These are phyloP conservation scores for Colletotrichum cordylinicola DNA, from an alignment of 2,329 filamentous ascomycete species.

Conservation along the genomic window DNA sequence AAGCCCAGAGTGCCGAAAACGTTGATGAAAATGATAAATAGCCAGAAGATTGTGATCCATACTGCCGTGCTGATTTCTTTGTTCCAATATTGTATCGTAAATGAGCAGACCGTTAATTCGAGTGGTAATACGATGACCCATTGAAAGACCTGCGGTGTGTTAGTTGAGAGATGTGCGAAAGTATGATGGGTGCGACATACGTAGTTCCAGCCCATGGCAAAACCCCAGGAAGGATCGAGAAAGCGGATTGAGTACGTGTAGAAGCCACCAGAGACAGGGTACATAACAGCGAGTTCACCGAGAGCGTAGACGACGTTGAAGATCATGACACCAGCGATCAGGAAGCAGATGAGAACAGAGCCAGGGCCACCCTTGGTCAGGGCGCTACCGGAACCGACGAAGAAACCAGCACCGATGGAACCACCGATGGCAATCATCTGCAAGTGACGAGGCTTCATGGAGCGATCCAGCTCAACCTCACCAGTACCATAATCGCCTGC, in stretches of 20 bases:
- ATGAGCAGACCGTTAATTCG: conserved; percentile 54
- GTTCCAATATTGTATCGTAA: conserved; percentile 60
- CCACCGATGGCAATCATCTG: conserved; percentile 69
- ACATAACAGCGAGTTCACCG: conserved; percentile 67
- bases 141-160: conserved; percentile 41
- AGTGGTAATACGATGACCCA: conserved; percentile 57
- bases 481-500: conserved; percentile 19
- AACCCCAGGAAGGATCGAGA: conserved; percentile 66
- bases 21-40: conserved; percentile 56
- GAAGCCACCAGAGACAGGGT: conserved; percentile 67
- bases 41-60: conserved; percentile 60
- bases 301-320: conserved; percentile 66
- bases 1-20: conserved; percentile 61
- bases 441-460: conserved; percentile 63
- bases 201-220: conserved; percentile 59
- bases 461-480: conserved; percentile 43
- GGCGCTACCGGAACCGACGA: conserved; percentile 63
- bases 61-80: conserved; percentile 48
- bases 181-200: conserved; percentile 2
- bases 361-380: conserved; percentile 55
- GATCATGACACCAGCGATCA: conserved; percentile 65
- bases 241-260: conserved; percentile 67
- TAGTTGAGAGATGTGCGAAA: not conserved
- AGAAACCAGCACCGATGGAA: conserved; percentile 68
- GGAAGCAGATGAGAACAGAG: conserved; percentile 54